A percentile compares a stretch with the other conserved stretches of the same genome.
Evolutionary conservation across 805 yeast species (phyloP).

Genomic region (Saccharomyces eubayanus): DNA sequence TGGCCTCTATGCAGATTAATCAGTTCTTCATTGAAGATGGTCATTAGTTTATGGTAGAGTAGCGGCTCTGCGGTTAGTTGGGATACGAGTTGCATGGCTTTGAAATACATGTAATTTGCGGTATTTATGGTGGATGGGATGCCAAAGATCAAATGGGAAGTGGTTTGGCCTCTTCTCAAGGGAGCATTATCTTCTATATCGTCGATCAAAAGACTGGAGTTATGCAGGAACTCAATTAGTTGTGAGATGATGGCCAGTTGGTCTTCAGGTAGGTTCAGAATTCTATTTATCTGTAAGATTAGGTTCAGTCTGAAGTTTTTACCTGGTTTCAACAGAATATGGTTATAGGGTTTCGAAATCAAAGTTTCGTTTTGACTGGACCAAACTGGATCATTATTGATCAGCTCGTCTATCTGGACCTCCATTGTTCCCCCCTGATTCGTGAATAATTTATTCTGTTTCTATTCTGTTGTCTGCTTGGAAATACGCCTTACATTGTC

Average conservation of each 20-base stretch:
- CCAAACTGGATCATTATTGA: slow-evolving; percentile 23
- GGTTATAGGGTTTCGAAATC: slow-evolving; percentile 40
- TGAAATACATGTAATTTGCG: slow-evolving; percentile 74
- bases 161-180: slow-evolving; percentile 66
- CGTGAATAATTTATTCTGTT: background rate
- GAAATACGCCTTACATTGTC: background rate
- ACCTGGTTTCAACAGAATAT: slow-evolving; percentile 45
- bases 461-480: background rate
- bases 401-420: slow-evolving; percentile 5
- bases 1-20: slow-evolving; percentile 81
- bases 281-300: slow-evolving; percentile 46
- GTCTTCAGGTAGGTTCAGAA: slow-evolving; percentile 37
- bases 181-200: slow-evolving; percentile 79
- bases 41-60: slow-evolving; percentile 26
- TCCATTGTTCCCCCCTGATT: background rate
- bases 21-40: slow-evolving; percentile 61
- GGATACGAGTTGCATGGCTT: slow-evolving; percentile 48
- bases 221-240: slow-evolving; percentile 54
- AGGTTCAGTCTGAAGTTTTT: slow-evolving; percentile 46
- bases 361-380: slow-evolving; percentile 23
- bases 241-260: slow-evolving; percentile 36
- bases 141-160: slow-evolving; percentile 74
- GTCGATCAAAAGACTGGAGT: slow-evolving; percentile 65
- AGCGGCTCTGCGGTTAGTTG: slow-evolving; percentile 21
- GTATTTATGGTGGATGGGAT: slow-evolving; percentile 72